Base-by-base conservation (phyloP, 2,329 filamentous ascomycete genomes). In the Cordyceps militaris region DNA sequence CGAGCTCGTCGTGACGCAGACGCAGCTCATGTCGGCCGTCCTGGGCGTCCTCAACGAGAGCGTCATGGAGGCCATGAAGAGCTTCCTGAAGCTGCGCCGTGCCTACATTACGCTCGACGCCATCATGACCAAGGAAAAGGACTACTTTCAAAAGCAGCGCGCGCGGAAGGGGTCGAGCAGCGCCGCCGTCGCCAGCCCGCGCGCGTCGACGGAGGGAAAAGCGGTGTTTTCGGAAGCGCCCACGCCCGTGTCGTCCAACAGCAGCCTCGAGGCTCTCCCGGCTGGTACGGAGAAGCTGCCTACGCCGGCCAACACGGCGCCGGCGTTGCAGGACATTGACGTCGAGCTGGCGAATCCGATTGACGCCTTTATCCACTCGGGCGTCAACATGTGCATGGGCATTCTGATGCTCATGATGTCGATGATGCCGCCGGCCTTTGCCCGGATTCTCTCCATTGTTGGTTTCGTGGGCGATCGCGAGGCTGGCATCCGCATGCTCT, bases 31-130 rank as follows among this genome's bases (percentile, higher is more conserved):
- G 87, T 82, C 84, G 58, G 92, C 92, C 0, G 87, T 99, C 1
- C 85, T 97, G 0, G 90, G 85, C 0, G 89, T 97, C 16, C 75
- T 97, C 65, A 95, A 95, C 63, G 94, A 97, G 75, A 96, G 89
- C 68, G 74, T 97, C 65, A 93, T 92, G 0, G 94, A 97, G 70
- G 91, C 86, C 16, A 83, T 97, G 70, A 91, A 87, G 72, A 91
- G 91, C 6, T 97, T 97, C 67, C 95, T 96, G 69, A 96, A 94
- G 72, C 73, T 97, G 64, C 81, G 93, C 61, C 96, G 95, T 69
- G 93, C 93, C 0, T 97, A 89, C 66, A 76, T 91, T 40, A 87
- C 91, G 0, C 77, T 99, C 3, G 88, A 96, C 66, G 80, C 79
- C 10, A 89, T 99, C 57, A 79, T 92, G 67, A 81, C 88, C 60